phyloP scores from a whole-genome alignment of 2,329 filamentous ascomycete species.

The Aphanoascus verrucosus region DNA sequence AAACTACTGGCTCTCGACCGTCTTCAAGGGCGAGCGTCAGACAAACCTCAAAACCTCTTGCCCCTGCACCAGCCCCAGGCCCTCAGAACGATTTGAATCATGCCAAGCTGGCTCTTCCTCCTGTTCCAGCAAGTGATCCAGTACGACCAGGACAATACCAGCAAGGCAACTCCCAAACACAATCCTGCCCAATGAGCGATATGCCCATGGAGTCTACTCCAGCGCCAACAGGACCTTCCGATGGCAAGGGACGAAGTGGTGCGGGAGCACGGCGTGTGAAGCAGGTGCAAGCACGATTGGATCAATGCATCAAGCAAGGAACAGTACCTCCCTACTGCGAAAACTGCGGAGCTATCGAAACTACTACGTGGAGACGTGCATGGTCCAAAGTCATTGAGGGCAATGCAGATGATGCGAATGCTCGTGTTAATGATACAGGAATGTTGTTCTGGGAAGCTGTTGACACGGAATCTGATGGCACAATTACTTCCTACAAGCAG shows the following conservation, averaged over 20 bases:
- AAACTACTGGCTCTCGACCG: constrained; percentile 27
- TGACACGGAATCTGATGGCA: constrained; percentile 51
- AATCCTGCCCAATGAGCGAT: constrained; percentile 37
- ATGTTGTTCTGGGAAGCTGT: constrained; percentile 64
- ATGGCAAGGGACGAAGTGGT: constrained; percentile 36
- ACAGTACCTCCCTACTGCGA: constrained; percentile 79
- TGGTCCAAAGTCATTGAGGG: constrained; percentile 69
- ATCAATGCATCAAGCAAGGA: constrained; percentile 58
- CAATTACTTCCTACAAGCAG: constrained; percentile 55
- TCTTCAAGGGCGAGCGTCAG: constrained; percentile 30
- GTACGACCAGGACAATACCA: constrained; percentile 21
- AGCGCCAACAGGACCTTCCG: constrained; percentile 23
- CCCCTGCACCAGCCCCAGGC: constrained; percentile 20
- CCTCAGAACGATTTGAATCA: neutral
- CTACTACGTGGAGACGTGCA: constrained; percentile 89
- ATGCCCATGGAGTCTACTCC: constrained; percentile 33
- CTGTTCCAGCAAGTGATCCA: constrained; percentile 12
- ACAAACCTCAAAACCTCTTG: constrained; percentile 28
- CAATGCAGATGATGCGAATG: constrained; percentile 57
- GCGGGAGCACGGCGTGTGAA: constrained; percentile 56
- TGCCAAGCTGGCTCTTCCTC: neutral
- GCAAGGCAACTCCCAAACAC: constrained; percentile 34
- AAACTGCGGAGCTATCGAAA: constrained; percentile 92
- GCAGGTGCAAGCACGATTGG: constrained; percentile 46
- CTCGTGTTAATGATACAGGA: constrained; percentile 60